Base-by-base conservation (phyloP, 2,329 filamentous ascomycete genomes). In the Penicillium nordicum region DNA sequence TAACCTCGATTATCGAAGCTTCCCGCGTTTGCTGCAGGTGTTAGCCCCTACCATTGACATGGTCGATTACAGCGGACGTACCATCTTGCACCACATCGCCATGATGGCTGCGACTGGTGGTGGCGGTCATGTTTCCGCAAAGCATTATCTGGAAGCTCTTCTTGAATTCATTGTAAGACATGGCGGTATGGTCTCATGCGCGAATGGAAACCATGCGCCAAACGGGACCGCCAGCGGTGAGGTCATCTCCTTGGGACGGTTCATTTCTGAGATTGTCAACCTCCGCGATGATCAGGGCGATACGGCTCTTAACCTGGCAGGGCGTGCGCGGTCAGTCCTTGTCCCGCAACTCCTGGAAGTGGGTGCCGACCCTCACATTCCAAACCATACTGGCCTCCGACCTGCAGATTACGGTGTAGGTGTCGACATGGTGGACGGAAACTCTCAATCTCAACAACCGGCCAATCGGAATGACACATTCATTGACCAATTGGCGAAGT, bases 181-280 rank as follows among this genome's bases (percentile, higher is more conserved):
- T 71, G 89, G 89, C 5, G 88, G 87, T 55, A 81, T 80, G 5
- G 80, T 83, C 63, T 72, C 75, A 46, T 74, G 70, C 46, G 69
- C 62, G 12, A 69, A 72, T 59, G 67, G 68, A 16, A 63, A 70
- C 34, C 66, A 66, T 52, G 59, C 59, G 42, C 54, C 66, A 50
- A 65, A 65, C 41, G 63, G 62, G 7, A 41, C 72, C 58, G 55
- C 71, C 58, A 60, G 73, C 60, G 12, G 76, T 75, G 41, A 88
- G 84, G 53, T 90, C 83, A 95, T 97, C 75, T 90, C 89, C 25
- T 82, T 99, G 51, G 92, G 90, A 30, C 87, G 91, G 37, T 99
- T 99, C 76, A 95, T 99, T 84, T 90, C 89, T 47, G 92, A 97
- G 70, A 95, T 99, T 72, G 93, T 99, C 58, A 97, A 99, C 67